Percentiles rank a stretch among this genome's conserved stretches.
Conservation (phyloP, 352 stramenopile genomes). For the Phytophthora tentaculata region DNA sequence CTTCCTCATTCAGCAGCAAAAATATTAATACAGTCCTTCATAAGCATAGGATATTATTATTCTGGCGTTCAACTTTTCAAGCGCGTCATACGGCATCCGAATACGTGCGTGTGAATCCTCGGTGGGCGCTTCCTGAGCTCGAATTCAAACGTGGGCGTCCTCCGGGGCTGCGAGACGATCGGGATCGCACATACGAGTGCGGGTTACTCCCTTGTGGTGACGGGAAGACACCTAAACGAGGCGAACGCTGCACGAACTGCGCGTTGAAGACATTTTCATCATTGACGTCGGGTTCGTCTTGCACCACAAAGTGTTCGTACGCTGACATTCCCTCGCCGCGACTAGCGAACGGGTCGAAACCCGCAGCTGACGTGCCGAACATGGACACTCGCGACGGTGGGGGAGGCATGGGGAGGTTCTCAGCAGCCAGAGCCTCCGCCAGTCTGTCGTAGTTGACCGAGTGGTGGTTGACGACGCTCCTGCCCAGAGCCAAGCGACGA, state of each 20-base stretch:
- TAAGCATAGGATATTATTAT: too few species aligned
- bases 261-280: slow-evolving; percentile 55
- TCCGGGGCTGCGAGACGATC: slow-evolving; percentile 20
- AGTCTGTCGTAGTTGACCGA: slow-evolving; percentile 64
- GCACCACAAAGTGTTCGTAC: slow-evolving; percentile 72
- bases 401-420: slow-evolving; percentile 54
- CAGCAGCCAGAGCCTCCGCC: slow-evolving; percentile 40
- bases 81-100: slow-evolving; percentile 24
- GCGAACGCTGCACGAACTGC: slow-evolving; percentile 48
- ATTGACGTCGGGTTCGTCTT: slow-evolving; percentile 41
- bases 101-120: slow-evolving; percentile 20
- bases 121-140: slow-evolving; percentile 7
- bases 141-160: slow-evolving; percentile 13
- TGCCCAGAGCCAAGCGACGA: slow-evolving; percentile 45
- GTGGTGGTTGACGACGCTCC: slow-evolving; percentile 72
- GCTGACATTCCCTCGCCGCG: slow-evolving; percentile 48
- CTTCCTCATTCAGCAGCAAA: too few species aligned
- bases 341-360: slow-evolving; percentile 58
- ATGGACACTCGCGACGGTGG: slow-evolving; percentile 71
- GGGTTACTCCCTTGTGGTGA: slow-evolving; percentile 22
- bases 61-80: too few species aligned
- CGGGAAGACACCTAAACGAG: slow-evolving; percentile 29
- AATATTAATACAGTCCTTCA: too few species aligned
- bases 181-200: slow-evolving; percentile 24
- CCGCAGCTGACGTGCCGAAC: slow-evolving; percentile 61